Percentiles rank a stretch among this genome's conserved stretches.
Evolutionary conservation across 1,284 basidiomycete species (phyloP).

Genomic region (Pseudozyma sp.): DNA sequence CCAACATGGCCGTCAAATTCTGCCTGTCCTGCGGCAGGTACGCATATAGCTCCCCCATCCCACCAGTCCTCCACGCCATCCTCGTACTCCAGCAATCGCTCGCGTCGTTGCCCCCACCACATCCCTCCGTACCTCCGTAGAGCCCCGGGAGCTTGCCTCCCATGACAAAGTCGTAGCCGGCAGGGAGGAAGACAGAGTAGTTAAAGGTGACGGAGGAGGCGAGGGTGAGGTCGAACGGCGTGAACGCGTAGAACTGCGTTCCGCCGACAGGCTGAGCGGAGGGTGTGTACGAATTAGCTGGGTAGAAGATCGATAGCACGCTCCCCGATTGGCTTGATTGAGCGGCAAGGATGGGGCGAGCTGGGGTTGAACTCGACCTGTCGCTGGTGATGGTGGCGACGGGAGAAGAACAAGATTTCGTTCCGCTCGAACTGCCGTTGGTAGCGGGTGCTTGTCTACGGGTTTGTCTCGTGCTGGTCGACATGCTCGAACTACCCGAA

Average conservation of each 20-base stretch:
- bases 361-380: neutral
- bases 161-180: conserved; percentile 69
- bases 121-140: conserved; percentile 69
- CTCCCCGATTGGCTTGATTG: neutral
- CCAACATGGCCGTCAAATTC: conserved; percentile 20
- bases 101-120: conserved; percentile 70
- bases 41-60: conserved; percentile 74
- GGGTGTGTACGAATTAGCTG: conserved; percentile 70
- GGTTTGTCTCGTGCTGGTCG: neutral
- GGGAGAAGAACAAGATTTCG: neutral
- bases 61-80: conserved; percentile 69
- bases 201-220: conserved; percentile 23
- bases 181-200: conserved; percentile 69
- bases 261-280: conserved; percentile 60
- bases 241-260: conserved; percentile 27
- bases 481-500: neutral
- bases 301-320: conserved; percentile 20
- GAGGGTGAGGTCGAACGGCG: conserved; percentile 18
- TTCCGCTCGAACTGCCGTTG: neutral
- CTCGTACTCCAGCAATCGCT: conserved; percentile 69
- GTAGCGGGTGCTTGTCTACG: neutral
- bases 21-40: conserved; percentile 49
- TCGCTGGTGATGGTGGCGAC: neutral
- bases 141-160: conserved; percentile 71
- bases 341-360: neutral